phyloP scores from a whole-genome alignment of 345 rosid species.

The Citrus maxima region DNA sequence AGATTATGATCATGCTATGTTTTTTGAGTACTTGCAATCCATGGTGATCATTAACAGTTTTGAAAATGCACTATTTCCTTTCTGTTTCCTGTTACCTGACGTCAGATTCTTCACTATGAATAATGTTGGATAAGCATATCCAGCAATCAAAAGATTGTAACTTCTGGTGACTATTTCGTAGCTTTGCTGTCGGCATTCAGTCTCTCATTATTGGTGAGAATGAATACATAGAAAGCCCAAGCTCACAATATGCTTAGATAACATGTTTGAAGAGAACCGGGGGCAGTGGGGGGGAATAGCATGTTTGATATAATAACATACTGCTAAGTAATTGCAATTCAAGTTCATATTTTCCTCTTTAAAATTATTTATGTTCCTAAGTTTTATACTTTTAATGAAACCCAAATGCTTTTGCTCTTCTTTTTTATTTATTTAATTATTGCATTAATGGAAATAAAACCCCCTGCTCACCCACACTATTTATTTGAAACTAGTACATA shows the following conservation, averaged over 20 bases:
- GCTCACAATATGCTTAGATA: neutral
- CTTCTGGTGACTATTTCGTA: neutral
- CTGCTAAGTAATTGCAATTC: neutral
- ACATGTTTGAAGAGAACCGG: neutral
- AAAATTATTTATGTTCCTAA: neutral
- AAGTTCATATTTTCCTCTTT: neutral
- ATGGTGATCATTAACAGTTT: neutral
- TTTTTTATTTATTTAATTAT: too few relatives aligned
- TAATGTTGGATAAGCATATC: neutral
- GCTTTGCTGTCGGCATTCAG: neutral
- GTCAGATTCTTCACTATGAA: neutral
- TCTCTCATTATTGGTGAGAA: neutral
- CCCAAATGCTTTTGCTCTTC: neutral
- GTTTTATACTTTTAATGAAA: neutral
- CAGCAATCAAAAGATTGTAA: neutral
- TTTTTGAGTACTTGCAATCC: neutral
- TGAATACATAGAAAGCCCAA: neutral
- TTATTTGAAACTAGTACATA: neutral
- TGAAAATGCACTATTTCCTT: neutral
- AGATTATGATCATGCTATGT: neutral
- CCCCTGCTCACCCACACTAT: neutral
- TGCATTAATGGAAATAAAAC: neutral
- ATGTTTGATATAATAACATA: neutral
- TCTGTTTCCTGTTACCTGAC: neutral
- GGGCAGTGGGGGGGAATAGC: too few relatives aligned